Base-by-base conservation (phyloP, 2,329 filamentous ascomycete species). In the Fusarium sp. region DNA sequence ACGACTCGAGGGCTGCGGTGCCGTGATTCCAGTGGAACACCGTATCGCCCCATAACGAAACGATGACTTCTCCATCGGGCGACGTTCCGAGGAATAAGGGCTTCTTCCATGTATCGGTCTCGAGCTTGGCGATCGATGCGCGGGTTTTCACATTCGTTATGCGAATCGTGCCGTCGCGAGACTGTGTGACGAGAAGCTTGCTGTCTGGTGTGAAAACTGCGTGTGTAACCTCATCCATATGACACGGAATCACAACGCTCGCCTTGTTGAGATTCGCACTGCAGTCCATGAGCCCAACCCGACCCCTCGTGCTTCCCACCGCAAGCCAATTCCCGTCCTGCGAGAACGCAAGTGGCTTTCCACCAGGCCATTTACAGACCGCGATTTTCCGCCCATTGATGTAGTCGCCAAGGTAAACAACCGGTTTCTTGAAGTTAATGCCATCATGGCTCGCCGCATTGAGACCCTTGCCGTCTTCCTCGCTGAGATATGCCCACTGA, bases 1-100 rank as follows among this genome's bases (percentile, higher is more conserved):
- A 83, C 22, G 70, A 79, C 60, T 79, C 78, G 54, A 83, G 71
- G 24, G 72, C 65, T 6, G 78, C 77, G 2, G 75, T 77, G 10
- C 73, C 61, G 45, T 79, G 71, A 47, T 79, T 76, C 81, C 81
- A 83, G 63, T 81, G 66, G 33, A 79, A 79, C 60, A 83, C 79
- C 5, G 78, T 77, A 36, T 80, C 71, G 53, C 80, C 80, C 80
- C 81, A 82, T 26, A 83, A 65, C 16, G 78, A 79, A 5, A 81
- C 79, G 24, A 82, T 74, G 16, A 81, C 56, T 24, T 73, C 70
- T 36, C 77, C 78, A 38, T 80, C 76, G 12, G 73, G 73, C 14
- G 78, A 76, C 6, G 81, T 75, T 15, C 76, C 77, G 7, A 79
- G 67, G 42, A 78, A 74, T 3, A 73, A 14, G 2, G 77, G 77